phyloP scores from a whole-genome alignment of 2,329 filamentous ascomycete species.

The Ophiostoma populinum region DNA sequence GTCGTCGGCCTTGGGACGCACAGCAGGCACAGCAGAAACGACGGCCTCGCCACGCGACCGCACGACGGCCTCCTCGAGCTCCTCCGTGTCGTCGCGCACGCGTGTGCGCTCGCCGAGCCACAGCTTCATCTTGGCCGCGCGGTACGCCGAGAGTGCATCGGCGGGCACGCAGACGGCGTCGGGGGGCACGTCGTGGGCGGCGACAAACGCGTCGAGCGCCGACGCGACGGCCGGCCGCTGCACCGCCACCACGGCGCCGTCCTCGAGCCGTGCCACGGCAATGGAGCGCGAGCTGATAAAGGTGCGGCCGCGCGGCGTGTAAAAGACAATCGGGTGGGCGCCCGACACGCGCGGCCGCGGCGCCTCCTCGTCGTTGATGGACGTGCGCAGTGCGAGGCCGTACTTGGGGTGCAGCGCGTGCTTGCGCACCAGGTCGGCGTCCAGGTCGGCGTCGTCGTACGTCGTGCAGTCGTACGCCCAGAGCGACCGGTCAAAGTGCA shows the following conservation, averaged over 20 bases:
- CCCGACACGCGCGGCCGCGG: constrained; percentile 25
- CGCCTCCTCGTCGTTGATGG: constrained; percentile 26
- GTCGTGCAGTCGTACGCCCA: constrained; percentile 34
- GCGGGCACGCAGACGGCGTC: constrained; percentile 10
- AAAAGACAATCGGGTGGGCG: constrained; percentile 30
- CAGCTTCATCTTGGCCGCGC: constrained; percentile 8
- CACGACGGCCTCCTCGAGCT: constrained; percentile 1
- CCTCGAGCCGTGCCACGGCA: constrained; percentile 15
- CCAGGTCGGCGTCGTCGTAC: constrained; percentile 31
- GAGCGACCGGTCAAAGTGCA: constrained; percentile 37
- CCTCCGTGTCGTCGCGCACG: constrained; percentile 9
- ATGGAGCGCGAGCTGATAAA: constrained; percentile 29
- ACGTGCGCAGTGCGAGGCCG: constrained; percentile 32
- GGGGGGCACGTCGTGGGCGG: constrained; percentile 13
- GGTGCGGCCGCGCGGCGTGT: constrained; percentile 29
- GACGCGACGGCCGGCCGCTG: constrained; percentile 11
- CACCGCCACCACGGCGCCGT: constrained; percentile 3
- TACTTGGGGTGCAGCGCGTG: constrained; percentile 34
- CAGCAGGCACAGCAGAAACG: too few species aligned
- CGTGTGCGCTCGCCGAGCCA: constrained; percentile 9
- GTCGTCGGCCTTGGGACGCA: too few species aligned
- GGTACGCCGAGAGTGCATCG: constrained; percentile 9
- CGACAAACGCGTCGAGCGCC: constrained; percentile 13
- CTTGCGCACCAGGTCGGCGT: constrained; percentile 30
- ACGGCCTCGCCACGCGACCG: too few species aligned